Evolutionary conservation across 2,329 filamentous ascomycete species (phyloP).

Genomic region (Shiraia bambusicola): DNA sequence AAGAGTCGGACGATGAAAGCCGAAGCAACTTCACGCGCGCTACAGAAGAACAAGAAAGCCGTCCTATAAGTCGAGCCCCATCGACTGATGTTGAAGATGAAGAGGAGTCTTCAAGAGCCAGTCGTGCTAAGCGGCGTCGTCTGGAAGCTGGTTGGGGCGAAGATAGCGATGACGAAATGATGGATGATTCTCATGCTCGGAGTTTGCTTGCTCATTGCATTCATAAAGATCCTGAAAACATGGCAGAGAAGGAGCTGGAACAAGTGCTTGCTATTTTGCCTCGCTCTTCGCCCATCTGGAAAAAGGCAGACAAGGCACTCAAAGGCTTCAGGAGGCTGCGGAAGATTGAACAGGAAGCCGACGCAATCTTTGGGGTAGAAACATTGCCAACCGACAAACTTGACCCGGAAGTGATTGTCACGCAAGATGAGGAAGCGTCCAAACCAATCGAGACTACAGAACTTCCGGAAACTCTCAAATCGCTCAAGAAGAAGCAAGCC

Average conservation of each 20-base stretch:
- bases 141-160: conserved; percentile 50
- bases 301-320: conserved; percentile 66
- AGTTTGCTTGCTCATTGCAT: conserved; percentile 52
- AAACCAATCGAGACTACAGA: conserved; percentile 43
- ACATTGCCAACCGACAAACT: conserved; percentile 50
- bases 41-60: conserved; percentile 83
- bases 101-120: conserved; percentile 49
- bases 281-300: conserved; percentile 67
- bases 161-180: conserved; percentile 52
- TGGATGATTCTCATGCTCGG: conserved; percentile 50
- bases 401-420: conserved; percentile 37
- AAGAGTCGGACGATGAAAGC: conserved; percentile 81
- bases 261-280: conserved; percentile 55
- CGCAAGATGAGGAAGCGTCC: conserved; percentile 48
- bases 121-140: conserved; percentile 50
- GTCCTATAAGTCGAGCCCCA: conserved; percentile 71
- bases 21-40: conserved; percentile 67
- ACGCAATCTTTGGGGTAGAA: conserved; percentile 61
- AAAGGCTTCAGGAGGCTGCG: conserved; percentile 60
- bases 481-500: conserved; percentile 39
- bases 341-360: conserved; percentile 82
- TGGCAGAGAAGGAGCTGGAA: conserved; percentile 65
- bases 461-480: conserved; percentile 27
- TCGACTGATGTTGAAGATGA: conserved; percentile 52
- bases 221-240: conserved; percentile 67